Evolutionary conservation across 2,329 filamentous ascomycete species (phyloP).

Genomic region (Colletotrichum sansevieriae): DNA sequence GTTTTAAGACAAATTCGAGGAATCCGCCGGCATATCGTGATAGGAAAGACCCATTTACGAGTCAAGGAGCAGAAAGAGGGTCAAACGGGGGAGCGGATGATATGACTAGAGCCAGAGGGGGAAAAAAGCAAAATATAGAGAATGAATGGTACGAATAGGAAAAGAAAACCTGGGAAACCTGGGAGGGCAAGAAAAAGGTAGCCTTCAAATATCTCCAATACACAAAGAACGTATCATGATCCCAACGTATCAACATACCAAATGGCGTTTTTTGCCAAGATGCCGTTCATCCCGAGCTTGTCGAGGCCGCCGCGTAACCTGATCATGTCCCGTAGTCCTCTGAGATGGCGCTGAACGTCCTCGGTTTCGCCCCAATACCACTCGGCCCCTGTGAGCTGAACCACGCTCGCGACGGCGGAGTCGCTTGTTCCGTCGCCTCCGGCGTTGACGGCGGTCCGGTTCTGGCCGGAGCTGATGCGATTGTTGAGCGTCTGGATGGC

Average conservation of each 20-base stretch:
- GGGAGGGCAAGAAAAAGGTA: conserved; percentile 5
- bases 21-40: conserved; percentile 32
- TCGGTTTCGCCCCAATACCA: conserved; percentile 66
- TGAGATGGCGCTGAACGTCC: conserved; percentile 61
- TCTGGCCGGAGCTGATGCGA: conserved; percentile 54
- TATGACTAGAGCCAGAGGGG: conserved; percentile 40
- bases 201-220: conserved; percentile 1
- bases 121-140: conserved; percentile 41
- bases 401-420: conserved; percentile 60
- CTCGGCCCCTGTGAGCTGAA: conserved; percentile 64
- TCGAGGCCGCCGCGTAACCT: conserved; percentile 60
- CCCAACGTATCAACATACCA: conserved; percentile 52
- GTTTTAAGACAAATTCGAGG: conserved; percentile 13
- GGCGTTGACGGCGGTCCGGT: not conserved
- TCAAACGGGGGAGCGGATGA: conserved; percentile 23
- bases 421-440: conserved; percentile 53
- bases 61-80: conserved; percentile 32
- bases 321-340: conserved; percentile 63
- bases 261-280: conserved; percentile 62
- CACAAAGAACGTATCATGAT: not conserved
- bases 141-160: conserved; percentile 47
- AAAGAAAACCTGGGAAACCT: conserved; percentile 53
- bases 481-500: conserved; percentile 62
- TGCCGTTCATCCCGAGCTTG: conserved; percentile 60
- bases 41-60: conserved; percentile 34